Percentiles rank a stretch among this genome's conserved stretches.
Evolutionary conservation across 148 eudicot species (phyloP).

Genomic region (Silene conica): DNA sequence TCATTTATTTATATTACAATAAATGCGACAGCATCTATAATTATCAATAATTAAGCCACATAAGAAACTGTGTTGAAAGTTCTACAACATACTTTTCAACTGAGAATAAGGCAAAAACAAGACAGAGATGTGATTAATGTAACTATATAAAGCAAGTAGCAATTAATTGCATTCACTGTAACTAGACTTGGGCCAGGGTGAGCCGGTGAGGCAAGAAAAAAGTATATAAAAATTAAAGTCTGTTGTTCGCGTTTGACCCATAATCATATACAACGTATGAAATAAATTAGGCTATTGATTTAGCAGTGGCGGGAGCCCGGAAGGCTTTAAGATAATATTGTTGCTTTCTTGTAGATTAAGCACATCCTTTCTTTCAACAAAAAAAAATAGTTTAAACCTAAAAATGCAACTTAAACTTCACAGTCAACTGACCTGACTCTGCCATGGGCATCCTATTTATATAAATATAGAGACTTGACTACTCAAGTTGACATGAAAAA

Average conservation of each 20-base stretch:
- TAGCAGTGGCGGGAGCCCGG: not conserved
- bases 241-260: not conserved
- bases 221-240: not conserved
- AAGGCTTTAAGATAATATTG: not conserved
- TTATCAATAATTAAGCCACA: not conserved
- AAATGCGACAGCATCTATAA: not conserved
- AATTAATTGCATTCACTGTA: not conserved
- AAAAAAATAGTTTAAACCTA: not conserved
- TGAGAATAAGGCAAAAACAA: not conserved
- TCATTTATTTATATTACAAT: not conserved
- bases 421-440: not conserved
- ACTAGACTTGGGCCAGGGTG: not conserved
- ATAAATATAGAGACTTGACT: not conserved
- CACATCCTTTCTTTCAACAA: not conserved
- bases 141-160: not conserved
- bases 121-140: not conserved
- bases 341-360: not conserved
- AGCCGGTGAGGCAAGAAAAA: not conserved
- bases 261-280: not conserved
- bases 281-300: not conserved
- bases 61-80: not conserved
- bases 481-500: not conserved
- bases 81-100: not conserved
- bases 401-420: not conserved
- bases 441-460: not conserved